A percentile compares a stretch with the other conserved stretches of the same genome.
Evolutionary conservation across 768 basidiomycete species (phyloP).

Genomic region (Tulasnella sp.): DNA sequence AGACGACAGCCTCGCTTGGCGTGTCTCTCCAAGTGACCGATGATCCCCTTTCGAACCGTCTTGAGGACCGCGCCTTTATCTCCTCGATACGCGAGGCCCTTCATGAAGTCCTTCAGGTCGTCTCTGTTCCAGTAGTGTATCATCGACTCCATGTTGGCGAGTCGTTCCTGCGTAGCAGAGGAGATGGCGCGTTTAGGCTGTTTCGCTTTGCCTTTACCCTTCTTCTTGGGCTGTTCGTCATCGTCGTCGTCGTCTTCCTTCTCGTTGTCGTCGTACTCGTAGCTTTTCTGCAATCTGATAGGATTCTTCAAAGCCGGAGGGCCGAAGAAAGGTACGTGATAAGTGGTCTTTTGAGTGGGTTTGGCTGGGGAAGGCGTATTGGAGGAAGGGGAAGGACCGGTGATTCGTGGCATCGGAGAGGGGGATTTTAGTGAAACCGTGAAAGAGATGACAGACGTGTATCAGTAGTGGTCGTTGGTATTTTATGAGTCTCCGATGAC

Average conservation of each 20-base stretch:
- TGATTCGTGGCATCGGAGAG: background rate
- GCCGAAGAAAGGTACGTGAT: background rate
- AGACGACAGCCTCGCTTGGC: background rate
- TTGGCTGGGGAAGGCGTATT: background rate
- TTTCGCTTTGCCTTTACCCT: background rate
- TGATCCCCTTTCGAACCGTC: background rate
- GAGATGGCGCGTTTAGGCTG: background rate
- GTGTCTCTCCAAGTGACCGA: background rate
- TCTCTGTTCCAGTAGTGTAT: background rate
- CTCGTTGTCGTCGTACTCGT: background rate
- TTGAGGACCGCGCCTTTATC: background rate
- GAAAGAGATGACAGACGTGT: too few relatives aligned
- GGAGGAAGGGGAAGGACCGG: background rate
- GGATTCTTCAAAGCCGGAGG: background rate
- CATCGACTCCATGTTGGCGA: background rate
- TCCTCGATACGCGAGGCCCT: background rate
- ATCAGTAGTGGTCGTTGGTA: too few relatives aligned
- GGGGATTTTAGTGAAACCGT: background rate
- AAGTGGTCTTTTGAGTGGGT: too few relatives aligned
- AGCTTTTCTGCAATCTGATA: background rate
- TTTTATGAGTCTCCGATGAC: background rate
- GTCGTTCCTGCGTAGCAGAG: background rate
- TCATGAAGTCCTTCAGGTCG: background rate
- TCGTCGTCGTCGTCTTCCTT: background rate
- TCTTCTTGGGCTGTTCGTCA: background rate